phyloP scores from a whole-genome alignment of 176 grass and related monocot genomes.

The Bonia amplexicaulis region DNA sequence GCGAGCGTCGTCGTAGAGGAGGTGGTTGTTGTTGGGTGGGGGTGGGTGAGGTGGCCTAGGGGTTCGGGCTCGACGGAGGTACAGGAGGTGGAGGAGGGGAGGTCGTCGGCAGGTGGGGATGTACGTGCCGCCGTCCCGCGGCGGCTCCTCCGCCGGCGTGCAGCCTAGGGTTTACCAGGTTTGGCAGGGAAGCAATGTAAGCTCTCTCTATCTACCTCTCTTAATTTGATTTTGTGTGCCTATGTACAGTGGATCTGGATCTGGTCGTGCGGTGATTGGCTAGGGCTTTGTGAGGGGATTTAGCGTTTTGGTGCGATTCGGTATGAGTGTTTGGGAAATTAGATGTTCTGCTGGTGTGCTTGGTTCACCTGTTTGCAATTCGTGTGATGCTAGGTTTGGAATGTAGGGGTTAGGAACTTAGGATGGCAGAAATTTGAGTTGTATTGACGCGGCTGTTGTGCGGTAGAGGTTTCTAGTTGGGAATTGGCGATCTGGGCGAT shows the following conservation, averaged over 20 bases:
- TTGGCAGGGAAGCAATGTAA: slow-evolving; percentile 97
- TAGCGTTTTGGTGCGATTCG: neutral
- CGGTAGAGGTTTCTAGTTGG: neutral
- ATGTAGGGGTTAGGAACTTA: neutral
- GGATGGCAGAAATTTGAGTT: neutral
- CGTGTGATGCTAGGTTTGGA: neutral
- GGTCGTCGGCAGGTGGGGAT: slow-evolving; percentile 21
- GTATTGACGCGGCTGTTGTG: neutral
- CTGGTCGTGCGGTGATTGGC: slow-evolving; percentile 22
- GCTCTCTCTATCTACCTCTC: neutral
- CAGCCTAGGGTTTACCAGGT: slow-evolving; percentile 86
- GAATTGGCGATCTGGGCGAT: neutral
- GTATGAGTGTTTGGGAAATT: neutral
- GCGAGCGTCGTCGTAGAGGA: neutral
- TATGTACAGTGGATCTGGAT: slow-evolving; percentile 48
- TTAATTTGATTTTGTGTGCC: neutral
- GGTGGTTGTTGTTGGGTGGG: neutral
- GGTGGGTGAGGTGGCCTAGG: neutral
- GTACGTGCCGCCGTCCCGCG: slow-evolving; percentile 61
- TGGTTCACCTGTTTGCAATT: neutral
- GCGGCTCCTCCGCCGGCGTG: slow-evolving; percentile 26
- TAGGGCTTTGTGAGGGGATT: slow-evolving; percentile 13
- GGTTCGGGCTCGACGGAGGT: neutral
- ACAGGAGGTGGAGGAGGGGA: neutral
- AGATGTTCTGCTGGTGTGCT: neutral